Evolutionary conservation across 2,329 filamentous ascomycete genomes (phyloP), one percentile per base, ranked within the genome.

Genomic region (Metarhizium humberi): DNA sequence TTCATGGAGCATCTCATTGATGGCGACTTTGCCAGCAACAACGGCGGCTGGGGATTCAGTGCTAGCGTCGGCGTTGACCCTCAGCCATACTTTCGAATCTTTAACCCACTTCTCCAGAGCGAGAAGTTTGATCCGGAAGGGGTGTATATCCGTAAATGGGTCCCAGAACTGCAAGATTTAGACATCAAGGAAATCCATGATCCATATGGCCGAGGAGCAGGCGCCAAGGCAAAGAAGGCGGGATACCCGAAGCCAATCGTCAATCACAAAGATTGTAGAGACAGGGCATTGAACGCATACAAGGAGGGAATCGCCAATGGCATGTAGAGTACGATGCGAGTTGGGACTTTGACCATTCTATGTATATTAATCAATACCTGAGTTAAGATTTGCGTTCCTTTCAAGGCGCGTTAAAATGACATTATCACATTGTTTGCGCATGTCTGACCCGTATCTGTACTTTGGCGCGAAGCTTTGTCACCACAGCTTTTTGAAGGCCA

Each of bases 51-150:
- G 78, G 81, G 73, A 1, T 75, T 74, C 58, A 71, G 77, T 29
- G 84, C 86, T 4, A 82, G 78, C 18, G 85, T 85, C 0, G 87
- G 89, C 1, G 88, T 91, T 6, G 90, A 95, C 68, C 88, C 90
- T 1, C 88, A 95, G 69, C 90, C 91, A 0, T 96, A 95, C 67
- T 96, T 96, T 60, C 80, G 90, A 6, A 88, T 96, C 52, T 96
- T 96, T 71, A 96, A 95, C 63, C 91, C 91, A 0, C 67, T 90
- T 48, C 72, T 89, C 18, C 91, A 96, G 73, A 90, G 87, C 62
- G 88, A 94, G 75, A 92, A 87, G 70, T 95, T 95, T 62, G 91
- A 96, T 66, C 74, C 79, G 0, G 75, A 86, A 0, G 92, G 90
- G 0, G 81, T 83, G 16, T 96, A 92, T 67, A 95, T 96, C 55